Conservation (phyloP, 805 yeast species). For the Candida palmyrensis region DNA sequence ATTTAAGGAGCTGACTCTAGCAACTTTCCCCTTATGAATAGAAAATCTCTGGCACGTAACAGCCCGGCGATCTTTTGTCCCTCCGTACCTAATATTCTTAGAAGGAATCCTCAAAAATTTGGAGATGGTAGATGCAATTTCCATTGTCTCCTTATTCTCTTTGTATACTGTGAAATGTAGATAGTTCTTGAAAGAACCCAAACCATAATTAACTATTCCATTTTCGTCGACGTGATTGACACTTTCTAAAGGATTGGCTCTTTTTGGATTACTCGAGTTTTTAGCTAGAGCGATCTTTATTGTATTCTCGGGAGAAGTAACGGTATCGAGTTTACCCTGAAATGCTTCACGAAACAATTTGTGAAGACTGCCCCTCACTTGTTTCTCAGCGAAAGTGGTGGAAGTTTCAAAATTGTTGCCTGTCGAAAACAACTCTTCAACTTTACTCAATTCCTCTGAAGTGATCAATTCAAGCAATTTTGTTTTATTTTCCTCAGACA, state of each 20-base stretch:
- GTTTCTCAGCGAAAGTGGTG: slow-evolving; percentile 58
- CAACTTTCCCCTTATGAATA: slow-evolving; percentile 62
- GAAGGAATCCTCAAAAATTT: slow-evolving; percentile 73
- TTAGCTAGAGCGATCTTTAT: slow-evolving; percentile 59
- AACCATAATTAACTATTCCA: slow-evolving; percentile 61
- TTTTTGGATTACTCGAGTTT: slow-evolving; percentile 28
- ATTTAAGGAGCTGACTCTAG: slow-evolving; percentile 72
- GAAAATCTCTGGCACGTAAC: slow-evolving; percentile 85
- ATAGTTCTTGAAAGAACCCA: slow-evolving; percentile 66
- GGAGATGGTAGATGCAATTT: slow-evolving; percentile 72
- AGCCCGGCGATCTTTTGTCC: slow-evolving; percentile 96
- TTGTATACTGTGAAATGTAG: slow-evolving; percentile 80
- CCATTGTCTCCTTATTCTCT: slow-evolving; percentile 97
- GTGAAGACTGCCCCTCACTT: slow-evolving; percentile 73
- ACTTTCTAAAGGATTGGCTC: slow-evolving; percentile 33
- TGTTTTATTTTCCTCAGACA: slow-evolving; percentile 41
- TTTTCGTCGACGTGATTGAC: slow-evolving; percentile 38
- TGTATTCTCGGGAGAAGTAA: slow-evolving; percentile 64
- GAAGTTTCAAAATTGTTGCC: slow-evolving; percentile 57
- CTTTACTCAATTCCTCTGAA: slow-evolving; percentile 50
- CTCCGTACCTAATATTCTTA: slow-evolving; percentile 73
- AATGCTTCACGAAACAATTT: slow-evolving; percentile 70
- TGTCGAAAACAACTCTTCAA: slow-evolving; percentile 49
- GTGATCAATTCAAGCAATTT: slow-evolving; percentile 54
- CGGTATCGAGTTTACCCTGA: slow-evolving; percentile 69